phyloP scores from a whole-genome alignment of 1,284 basidiomycete species.

The Cryptococcus sp. region DNA sequence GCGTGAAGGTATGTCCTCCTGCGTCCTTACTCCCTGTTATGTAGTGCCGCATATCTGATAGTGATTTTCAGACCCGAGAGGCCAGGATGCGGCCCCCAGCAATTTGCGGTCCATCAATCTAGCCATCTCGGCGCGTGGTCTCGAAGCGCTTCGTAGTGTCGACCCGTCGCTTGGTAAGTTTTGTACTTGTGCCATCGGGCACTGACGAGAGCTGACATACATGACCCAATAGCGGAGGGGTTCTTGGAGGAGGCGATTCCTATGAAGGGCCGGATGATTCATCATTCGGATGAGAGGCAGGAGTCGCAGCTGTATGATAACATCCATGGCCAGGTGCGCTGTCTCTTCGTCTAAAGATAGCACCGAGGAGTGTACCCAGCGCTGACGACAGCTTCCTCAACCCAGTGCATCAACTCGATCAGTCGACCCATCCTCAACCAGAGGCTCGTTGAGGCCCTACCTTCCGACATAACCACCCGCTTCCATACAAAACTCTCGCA shows the following conservation, averaged over 20 bases:
- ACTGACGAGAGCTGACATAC: not conserved
- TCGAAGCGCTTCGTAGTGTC: conserved; percentile 77
- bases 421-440: conserved; percentile 83
- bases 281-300: conserved; percentile 65
- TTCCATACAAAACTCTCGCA: conserved; percentile 81
- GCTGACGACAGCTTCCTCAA: not conserved
- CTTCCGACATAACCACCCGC: conserved; percentile 61
- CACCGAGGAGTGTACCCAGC: conserved; percentile 8
- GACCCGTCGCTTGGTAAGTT: conserved; percentile 59
- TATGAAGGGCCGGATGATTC: conserved; percentile 95
- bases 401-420: conserved; percentile 89
- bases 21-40: not conserved
- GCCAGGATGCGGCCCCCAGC: conserved; percentile 33
- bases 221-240: conserved; percentile 55
- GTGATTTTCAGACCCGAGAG: conserved; percentile 39
- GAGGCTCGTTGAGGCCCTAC: conserved; percentile 65
- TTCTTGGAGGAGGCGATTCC: conserved; percentile 81
- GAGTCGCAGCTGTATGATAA: conserved; percentile 84
- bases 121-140: conserved; percentile 88
- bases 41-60: not conserved
- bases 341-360: conserved; percentile 14
- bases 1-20: conserved; percentile 62
- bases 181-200: too few relatives aligned
- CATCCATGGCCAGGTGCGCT: conserved; percentile 67
- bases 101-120: conserved; percentile 84